These are phyloP conservation scores for Pezicula carpinea DNA, from an alignment of 2,329 filamentous ascomycete species.

Conservation along the genomic window DNA sequence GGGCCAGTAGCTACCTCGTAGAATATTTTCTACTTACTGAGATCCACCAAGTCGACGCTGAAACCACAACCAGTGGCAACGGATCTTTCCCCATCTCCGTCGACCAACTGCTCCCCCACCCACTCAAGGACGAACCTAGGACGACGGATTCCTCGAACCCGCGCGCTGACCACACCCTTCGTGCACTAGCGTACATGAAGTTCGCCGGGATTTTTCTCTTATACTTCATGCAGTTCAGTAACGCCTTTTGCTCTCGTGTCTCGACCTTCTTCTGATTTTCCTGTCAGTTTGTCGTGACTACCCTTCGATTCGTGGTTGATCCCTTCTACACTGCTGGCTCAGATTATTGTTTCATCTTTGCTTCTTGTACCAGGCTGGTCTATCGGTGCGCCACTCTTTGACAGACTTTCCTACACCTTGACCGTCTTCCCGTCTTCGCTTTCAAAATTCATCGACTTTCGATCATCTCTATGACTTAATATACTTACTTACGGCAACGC, in stretches of 20 bases:
- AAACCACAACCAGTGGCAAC: slow-evolving; percentile 15
- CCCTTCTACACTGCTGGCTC: slow-evolving; percentile 28
- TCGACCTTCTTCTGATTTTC: slow-evolving; percentile 23
- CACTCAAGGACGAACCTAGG: slow-evolving; percentile 12
- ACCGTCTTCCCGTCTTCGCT: slow-evolving; percentile 11
- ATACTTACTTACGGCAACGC: slow-evolving; percentile 22
- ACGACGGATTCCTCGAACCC: slow-evolving; percentile 18
- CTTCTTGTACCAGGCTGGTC: slow-evolving; percentile 23
- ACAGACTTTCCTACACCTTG: slow-evolving; percentile 11
- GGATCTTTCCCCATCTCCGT: slow-evolving; percentile 7
- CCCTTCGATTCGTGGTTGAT: slow-evolving; percentile 21
- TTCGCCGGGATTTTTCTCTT: slow-evolving; percentile 21
- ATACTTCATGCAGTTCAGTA: slow-evolving; percentile 28
- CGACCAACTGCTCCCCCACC: slow-evolving; percentile 10
- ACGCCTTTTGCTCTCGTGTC: slow-evolving; percentile 14
- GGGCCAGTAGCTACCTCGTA: slow-evolving; percentile 8
- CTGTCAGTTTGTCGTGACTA: slow-evolving; percentile 21
- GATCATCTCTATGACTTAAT: slow-evolving; percentile 27
- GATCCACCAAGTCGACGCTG: slow-evolving; percentile 4
- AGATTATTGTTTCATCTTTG: slow-evolving; percentile 25
- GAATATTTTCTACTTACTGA: slow-evolving; percentile 3
- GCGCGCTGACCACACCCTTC: slow-evolving; percentile 21
- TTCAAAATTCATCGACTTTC: slow-evolving; percentile 12
- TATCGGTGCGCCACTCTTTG: slow-evolving; percentile 23
- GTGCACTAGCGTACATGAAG: slow-evolving; percentile 10